These are phyloP conservation scores for Penicillium lagena DNA, from an alignment of 495 filamentous ascomycete genomes.

Conservation along the genomic window DNA sequence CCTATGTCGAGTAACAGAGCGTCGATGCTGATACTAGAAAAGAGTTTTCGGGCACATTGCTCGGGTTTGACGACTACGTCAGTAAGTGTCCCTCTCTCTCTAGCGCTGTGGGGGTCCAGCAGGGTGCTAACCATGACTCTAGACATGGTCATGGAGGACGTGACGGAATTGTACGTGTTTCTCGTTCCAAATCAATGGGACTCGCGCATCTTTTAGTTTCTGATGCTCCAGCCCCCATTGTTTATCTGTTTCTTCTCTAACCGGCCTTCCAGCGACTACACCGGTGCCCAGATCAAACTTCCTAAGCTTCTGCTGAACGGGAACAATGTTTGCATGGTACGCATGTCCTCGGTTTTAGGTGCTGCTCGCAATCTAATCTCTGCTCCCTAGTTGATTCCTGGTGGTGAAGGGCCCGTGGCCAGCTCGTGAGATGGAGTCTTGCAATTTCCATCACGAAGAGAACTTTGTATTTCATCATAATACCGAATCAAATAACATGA, in stretches of 20 bases:
- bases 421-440: slow-evolving; percentile 21
- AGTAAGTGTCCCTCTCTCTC: slow-evolving; percentile 58
- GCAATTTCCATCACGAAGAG: slow-evolving; percentile 14
- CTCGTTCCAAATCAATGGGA: no score
- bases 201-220: no score
- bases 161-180: slow-evolving; percentile 82
- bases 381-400: slow-evolving; percentile 66
- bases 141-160: slow-evolving; percentile 98
- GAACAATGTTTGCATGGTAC: slow-evolving; percentile 99
- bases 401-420: slow-evolving; percentile 66
- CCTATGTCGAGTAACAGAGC: neutral
- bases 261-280: slow-evolving; percentile 65
- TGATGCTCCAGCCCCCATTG: no score
- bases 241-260: neutral
- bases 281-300: slow-evolving; percentile 76
- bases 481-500: slow-evolving; percentile 26
- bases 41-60: slow-evolving; percentile 92
- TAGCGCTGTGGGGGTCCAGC: neutral
- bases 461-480: slow-evolving; percentile 27
- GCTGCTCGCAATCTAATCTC: slow-evolving; percentile 5
- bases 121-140: slow-evolving; percentile 10
- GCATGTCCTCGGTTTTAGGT: neutral
- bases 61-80: slow-evolving; percentile 98
- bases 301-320: slow-evolving; percentile 95
- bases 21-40: slow-evolving; percentile 12